phyloP scores from a whole-genome alignment of 2,329 filamentous ascomycete genomes.

The Cordyceps cicadae region DNA sequence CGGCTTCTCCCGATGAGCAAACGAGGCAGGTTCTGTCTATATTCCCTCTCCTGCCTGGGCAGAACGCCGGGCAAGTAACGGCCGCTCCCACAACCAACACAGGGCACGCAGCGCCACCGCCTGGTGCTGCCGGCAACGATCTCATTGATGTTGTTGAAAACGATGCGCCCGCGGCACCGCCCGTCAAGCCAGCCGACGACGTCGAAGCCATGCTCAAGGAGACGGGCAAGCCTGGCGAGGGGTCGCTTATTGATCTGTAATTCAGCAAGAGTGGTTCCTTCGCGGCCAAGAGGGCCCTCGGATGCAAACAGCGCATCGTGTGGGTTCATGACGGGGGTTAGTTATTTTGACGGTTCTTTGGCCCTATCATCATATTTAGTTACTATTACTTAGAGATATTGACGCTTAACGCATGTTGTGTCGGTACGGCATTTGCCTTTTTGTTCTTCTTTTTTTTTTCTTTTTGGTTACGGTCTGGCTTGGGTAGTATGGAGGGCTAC shows the following conservation, averaged over 20 bases:
- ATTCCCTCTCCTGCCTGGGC: constrained; percentile 74
- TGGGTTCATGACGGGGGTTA: neutral
- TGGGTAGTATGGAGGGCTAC: neutral
- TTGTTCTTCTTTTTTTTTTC: too few species aligned
- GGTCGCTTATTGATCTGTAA: constrained; percentile 47
- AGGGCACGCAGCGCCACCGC: constrained; percentile 18
- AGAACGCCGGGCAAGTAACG: constrained; percentile 43
- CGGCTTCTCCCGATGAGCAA: constrained; percentile 56
- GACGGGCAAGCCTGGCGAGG: constrained; percentile 39
- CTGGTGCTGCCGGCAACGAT: constrained; percentile 20
- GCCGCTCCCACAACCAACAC: constrained; percentile 48
- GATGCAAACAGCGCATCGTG: constrained; percentile 5
- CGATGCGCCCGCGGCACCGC: constrained; percentile 4
- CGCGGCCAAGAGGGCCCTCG: neutral
- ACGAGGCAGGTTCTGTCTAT: constrained; percentile 79
- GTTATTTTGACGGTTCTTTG: neutral
- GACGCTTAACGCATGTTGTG: constrained; percentile 8
- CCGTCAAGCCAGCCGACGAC: constrained; percentile 22
- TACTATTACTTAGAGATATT: constrained; percentile 4
- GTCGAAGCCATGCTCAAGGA: constrained; percentile 36
- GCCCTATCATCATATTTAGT: neutral
- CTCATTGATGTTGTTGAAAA: constrained; percentile 52
- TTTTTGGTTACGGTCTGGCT: neutral
- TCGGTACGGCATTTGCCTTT: neutral
- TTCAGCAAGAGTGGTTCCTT: neutral